These are phyloP conservation scores for Fraxinus nigra DNA, from an alignment of 305 asterid species.

Conservation along the genomic window DNA sequence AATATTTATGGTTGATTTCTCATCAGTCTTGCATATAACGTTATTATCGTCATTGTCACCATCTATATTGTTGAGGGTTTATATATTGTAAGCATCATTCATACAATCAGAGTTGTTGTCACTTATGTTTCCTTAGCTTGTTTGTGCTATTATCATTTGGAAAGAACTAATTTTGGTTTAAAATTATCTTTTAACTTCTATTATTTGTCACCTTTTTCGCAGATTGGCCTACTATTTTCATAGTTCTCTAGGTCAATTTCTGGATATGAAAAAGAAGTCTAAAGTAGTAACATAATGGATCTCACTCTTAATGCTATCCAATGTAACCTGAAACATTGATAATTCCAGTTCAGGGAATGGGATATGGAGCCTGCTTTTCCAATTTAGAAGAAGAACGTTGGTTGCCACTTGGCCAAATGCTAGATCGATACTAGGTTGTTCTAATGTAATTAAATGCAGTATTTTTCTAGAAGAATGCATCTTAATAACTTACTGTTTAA, in stretches of 20 bases:
- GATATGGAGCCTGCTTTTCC: slow-evolving; percentile 20
- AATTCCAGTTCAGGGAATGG: background rate
- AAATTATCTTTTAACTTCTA: slow-evolving; percentile 10
- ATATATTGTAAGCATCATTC: slow-evolving; percentile 5
- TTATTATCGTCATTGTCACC: slow-evolving; percentile 14
- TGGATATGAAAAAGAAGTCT: slow-evolving; percentile 13
- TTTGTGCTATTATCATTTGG: slow-evolving; percentile 1
- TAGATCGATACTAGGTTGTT: slow-evolving; percentile 16
- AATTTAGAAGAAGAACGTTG: background rate
- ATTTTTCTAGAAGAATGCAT: slow-evolving; percentile 7
- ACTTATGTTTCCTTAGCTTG: slow-evolving; percentile 21
- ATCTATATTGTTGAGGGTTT: background rate
- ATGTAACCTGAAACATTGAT: slow-evolving; percentile 8
- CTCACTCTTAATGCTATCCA: slow-evolving; percentile 11
- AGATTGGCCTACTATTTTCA: slow-evolving; percentile 3
- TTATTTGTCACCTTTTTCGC: slow-evolving; percentile 9
- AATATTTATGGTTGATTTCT: slow-evolving; percentile 21
- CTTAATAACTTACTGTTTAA: background rate
- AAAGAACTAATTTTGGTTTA: slow-evolving; percentile 13
- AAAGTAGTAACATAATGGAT: slow-evolving; percentile 6
- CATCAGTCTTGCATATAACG: slow-evolving; percentile 3
- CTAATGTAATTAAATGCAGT: background rate
- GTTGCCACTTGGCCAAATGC: slow-evolving; percentile 13
- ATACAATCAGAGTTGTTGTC: background rate
- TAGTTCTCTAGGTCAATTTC: slow-evolving; percentile 8